phyloP scores from a whole-genome alignment of 1,284 basidiomycete species.

The Flammula alnicola region DNA sequence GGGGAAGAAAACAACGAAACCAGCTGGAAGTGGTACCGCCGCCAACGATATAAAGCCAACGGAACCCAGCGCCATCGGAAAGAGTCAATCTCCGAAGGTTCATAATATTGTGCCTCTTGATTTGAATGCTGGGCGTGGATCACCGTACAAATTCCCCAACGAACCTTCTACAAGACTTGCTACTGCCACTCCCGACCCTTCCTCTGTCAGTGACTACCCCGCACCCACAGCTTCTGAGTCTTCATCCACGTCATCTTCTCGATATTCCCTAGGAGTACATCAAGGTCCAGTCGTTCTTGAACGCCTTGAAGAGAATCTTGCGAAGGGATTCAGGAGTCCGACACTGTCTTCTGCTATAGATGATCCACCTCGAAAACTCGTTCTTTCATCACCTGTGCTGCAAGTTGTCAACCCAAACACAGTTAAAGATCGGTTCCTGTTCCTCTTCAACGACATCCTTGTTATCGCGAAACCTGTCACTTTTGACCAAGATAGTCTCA shows the following conservation, averaged over 20 bases:
- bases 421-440: conserved; percentile 95
- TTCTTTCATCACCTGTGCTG: conserved; percentile 85
- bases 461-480: conserved; percentile 82
- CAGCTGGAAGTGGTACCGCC: conserved; percentile 5
- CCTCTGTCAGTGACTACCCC: conserved; percentile 65
- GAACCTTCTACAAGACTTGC: conserved; percentile 41
- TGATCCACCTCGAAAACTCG: conserved; percentile 84
- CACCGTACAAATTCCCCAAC: conserved; percentile 28
- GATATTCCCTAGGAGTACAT: conserved; percentile 41
- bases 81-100: conserved; percentile 46
- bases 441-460: conserved; percentile 94
- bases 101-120: conserved; percentile 40
- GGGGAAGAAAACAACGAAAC: conserved; percentile 28
- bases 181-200: conserved; percentile 74
- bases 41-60: conserved; percentile 19
- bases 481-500: conserved; percentile 62
- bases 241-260: conserved; percentile 54
- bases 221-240: conserved; percentile 53
- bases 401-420: conserved; percentile 94
- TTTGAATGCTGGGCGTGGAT: conserved; percentile 29
- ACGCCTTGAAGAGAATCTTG: conserved; percentile 69
- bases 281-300: conserved; percentile 58
- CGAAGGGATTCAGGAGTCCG: conserved; percentile 62
- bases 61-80: conserved; percentile 36
- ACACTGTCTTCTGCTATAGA: conserved; percentile 73